Conservation (phyloP, 2,329 filamentous ascomycete genomes). For the Alternaria metachromatica region DNA sequence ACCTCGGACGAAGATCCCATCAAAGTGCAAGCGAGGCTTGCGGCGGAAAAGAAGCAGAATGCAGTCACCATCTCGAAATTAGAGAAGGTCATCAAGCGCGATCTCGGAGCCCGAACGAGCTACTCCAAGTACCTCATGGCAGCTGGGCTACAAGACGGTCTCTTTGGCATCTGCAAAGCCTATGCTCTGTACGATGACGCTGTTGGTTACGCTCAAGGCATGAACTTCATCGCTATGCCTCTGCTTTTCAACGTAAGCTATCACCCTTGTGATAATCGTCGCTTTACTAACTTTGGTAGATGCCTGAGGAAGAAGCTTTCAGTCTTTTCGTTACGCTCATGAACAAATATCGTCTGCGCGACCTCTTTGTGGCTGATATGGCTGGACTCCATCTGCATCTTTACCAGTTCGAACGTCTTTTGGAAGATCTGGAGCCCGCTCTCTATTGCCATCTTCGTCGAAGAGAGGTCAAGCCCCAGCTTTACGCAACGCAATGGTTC, state of each 20-base stretch:
- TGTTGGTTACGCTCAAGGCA: slow-evolving; percentile 96
- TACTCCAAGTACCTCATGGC: slow-evolving; percentile 96
- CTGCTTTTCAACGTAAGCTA: slow-evolving; percentile 83
- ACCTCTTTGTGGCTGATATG: slow-evolving; percentile 96
- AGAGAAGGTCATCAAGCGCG: slow-evolving; percentile 89
- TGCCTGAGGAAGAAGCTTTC: slow-evolving; percentile 97
- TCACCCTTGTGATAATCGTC: slow-evolving; percentile 47
- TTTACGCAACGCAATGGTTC: slow-evolving; percentile 99
- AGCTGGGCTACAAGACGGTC: slow-evolving; percentile 86
- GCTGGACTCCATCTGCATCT: slow-evolving; percentile 90
- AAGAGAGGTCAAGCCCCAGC: slow-evolving; percentile 83
- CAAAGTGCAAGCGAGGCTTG: slow-evolving; percentile 69
- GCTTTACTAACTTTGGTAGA: slow-evolving; percentile 71
- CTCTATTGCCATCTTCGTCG: slow-evolving; percentile 93
- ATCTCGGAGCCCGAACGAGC: slow-evolving; percentile 90
- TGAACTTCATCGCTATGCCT: slow-evolving; percentile 99
- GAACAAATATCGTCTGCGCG: slow-evolving; percentile 93
- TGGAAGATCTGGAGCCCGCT: slow-evolving; percentile 93
- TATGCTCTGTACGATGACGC: slow-evolving; percentile 94
- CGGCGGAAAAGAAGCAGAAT: slow-evolving; percentile 77
- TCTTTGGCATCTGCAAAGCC: slow-evolving; percentile 96
- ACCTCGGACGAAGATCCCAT: slow-evolving; percentile 68
- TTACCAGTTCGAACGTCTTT: slow-evolving; percentile 91
- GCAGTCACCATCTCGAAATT: slow-evolving; percentile 75
- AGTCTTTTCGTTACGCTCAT: slow-evolving; percentile 91